These are phyloP conservation scores for Codiaeum variegatum DNA, from an alignment of 441 rosid genomes.

Conservation along the genomic window DNA sequence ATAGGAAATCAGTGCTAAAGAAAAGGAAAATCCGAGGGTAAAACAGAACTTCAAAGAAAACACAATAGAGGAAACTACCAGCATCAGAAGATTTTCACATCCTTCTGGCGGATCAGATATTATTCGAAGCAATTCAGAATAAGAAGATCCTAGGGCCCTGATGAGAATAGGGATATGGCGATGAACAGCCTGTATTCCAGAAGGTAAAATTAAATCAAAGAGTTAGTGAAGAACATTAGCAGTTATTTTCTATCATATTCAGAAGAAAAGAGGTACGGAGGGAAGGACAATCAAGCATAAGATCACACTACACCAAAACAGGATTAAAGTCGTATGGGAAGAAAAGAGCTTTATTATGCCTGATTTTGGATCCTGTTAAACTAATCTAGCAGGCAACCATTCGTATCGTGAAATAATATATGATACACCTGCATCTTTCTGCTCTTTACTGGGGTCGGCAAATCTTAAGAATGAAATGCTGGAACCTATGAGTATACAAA, in stretches of 20 bases:
- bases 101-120: slow-evolving; percentile 98
- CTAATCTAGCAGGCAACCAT: not conserved
- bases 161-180: slow-evolving; percentile 85
- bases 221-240: not conserved
- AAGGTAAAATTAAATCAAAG: not conserved
- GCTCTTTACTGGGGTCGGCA: not conserved
- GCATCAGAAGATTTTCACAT: slow-evolving; percentile 91
- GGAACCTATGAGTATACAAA: not conserved
- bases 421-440: not conserved
- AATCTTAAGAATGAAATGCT: not conserved
- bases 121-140: slow-evolving; percentile 66
- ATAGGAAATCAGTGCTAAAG: slow-evolving; percentile 14
- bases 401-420: not conserved
- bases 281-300: not conserved
- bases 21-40: slow-evolving; percentile 11
- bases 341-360: not conserved
- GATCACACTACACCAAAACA: not conserved
- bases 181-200: slow-evolving; percentile 72
- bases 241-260: not conserved
- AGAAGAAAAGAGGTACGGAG: not conserved
- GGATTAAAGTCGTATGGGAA: not conserved
- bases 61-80: slow-evolving; percentile 42
- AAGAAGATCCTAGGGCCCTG: slow-evolving; percentile 85
- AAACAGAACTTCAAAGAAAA: slow-evolving; percentile 17
- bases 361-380: not conserved